Conservation (phyloP, 768 basidiomycete genomes). For the Chalciporus sphaerocephalus region DNA sequence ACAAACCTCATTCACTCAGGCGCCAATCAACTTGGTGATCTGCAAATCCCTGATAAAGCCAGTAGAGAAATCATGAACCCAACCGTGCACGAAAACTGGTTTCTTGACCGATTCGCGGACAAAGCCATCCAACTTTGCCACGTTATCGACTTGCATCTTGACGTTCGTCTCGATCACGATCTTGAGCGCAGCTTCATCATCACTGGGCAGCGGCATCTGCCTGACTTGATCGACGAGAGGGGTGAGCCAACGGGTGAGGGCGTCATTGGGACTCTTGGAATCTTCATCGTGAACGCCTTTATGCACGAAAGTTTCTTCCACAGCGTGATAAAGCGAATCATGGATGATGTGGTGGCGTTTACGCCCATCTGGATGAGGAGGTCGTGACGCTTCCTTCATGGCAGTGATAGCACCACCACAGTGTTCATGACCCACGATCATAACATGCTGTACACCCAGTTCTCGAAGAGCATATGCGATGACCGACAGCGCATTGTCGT, state of each 20-base stretch:
- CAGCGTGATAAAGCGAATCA: constrained; percentile 15
- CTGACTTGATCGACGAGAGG: constrained; percentile 56
- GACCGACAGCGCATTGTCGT: constrained; percentile 66
- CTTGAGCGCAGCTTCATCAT: constrained; percentile 28
- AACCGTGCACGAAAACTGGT: constrained; percentile 65
- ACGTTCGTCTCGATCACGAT: constrained; percentile 54
- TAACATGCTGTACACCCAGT: constrained; percentile 71
- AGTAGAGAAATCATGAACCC: constrained; percentile 61
- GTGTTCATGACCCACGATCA: constrained; percentile 75
- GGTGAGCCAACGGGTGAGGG: constrained; percentile 66
- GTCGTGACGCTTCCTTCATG: constrained; percentile 5
- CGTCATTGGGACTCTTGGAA: constrained; percentile 35
- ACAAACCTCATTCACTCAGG: background rate
- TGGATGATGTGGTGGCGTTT: constrained; percentile 8
- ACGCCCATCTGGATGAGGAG: background rate
- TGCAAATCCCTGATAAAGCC: constrained; percentile 57
- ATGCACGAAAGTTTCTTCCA: constrained; percentile 25
- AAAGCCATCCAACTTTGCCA: constrained; percentile 40
- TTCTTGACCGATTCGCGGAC: constrained; percentile 35
- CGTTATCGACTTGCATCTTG: constrained; percentile 46
- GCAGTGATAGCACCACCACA: constrained; percentile 70
- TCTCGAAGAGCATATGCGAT: constrained; percentile 66
- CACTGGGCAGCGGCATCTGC: constrained; percentile 33
- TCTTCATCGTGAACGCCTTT: constrained; percentile 4
- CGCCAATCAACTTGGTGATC: constrained; percentile 38